Base-by-base conservation (phyloP, 2,329 filamentous ascomycete genomes). In the Dactylellina cionopaga region DNA sequence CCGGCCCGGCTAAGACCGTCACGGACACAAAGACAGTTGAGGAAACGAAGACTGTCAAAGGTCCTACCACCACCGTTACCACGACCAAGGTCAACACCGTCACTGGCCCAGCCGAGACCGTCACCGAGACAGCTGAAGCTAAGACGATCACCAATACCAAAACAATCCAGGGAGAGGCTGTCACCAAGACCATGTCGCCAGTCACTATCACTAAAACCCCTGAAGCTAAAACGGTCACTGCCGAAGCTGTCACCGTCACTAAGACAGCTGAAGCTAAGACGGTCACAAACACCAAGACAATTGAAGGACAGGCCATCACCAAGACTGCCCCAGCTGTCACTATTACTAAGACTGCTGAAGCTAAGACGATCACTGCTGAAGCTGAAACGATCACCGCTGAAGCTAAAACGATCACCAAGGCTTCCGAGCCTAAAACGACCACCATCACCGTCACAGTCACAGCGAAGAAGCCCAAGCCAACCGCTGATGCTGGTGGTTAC, bases 351-450 rank as follows among this genome's bases (percentile, higher is more conserved):
- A 44, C 51, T n/a, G 37, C 17, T n/a, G n/a, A 43, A 17, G 41
- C 22, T 11, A 15, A 9, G 10, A 44, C 31, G 31, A 37, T 52
- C 35, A 58, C 54, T 7, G 46, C 27, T 33, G 29, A 33, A 15
- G 51, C 17, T 35, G 31, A n/a, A n/a, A n/a, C n/a, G n/a, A n/a
- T n/a, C n/a, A n/a, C 13, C 13, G 13, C 31, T 13, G 31, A 4
- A 19, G 41, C 51, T 24, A 55, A 55, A 22, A 46, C 49, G 11
- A 17, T 43, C 17, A 62, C 56, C 29, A 62, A 62, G 56, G 35
- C 56, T 17, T 24, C 25, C 1, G 25, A 27, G 19, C 39, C 39
- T 19, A 19, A n/a, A 7, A 35, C 59, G 19, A 19, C 44, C 17
- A 59, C 54, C 24, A 58, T 9, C 5, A 22, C 35, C 17, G 27